These are phyloP conservation scores for Ophiostoma angusticollis DNA, from an alignment of 2,329 filamentous ascomycete genomes.

Conservation along the genomic window DNA sequence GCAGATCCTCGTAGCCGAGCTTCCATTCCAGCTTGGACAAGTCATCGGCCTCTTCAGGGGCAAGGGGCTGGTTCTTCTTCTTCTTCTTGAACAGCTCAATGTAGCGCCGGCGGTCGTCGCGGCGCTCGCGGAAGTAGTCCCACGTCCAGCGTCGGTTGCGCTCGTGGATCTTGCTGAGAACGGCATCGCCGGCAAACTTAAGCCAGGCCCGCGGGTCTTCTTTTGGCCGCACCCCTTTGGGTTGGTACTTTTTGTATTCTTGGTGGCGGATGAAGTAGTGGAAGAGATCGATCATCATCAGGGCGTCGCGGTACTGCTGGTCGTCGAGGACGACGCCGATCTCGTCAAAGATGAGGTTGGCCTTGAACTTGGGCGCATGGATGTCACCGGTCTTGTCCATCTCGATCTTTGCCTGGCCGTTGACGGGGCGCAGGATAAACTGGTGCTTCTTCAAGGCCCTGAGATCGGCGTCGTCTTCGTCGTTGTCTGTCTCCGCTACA, in stretches of 20 bases:
- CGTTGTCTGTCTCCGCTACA: background rate
- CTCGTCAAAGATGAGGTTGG: slow-evolving; percentile 86
- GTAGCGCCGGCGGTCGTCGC: slow-evolving; percentile 79
- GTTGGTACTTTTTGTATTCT: slow-evolving; percentile 88
- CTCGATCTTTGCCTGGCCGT: slow-evolving; percentile 85
- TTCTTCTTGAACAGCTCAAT: slow-evolving; percentile 95
- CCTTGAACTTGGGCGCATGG: slow-evolving; percentile 75
- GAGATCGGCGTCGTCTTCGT: slow-evolving; percentile 32
- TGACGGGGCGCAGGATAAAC: slow-evolving; percentile 92
- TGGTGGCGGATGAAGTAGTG: slow-evolving; percentile 97
- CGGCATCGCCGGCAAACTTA: slow-evolving; percentile 75
- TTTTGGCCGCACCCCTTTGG: slow-evolving; percentile 66
- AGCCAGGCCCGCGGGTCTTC: slow-evolving; percentile 91
- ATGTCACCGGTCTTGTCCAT: slow-evolving; percentile 82
- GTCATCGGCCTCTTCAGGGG: slow-evolving; percentile 57
- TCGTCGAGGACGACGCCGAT: slow-evolving; percentile 97
- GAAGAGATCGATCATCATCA: slow-evolving; percentile 98
- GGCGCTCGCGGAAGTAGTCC: slow-evolving; percentile 85
- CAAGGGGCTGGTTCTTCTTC: slow-evolving; percentile 60
- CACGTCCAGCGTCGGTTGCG: slow-evolving; percentile 88
- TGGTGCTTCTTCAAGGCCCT: slow-evolving; percentile 47
- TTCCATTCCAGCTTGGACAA: slow-evolving; percentile 72
- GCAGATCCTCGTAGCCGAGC: slow-evolving; percentile 82
- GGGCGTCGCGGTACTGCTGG: slow-evolving; percentile 86
- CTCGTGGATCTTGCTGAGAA: slow-evolving; percentile 90